These are phyloP conservation scores for Globisporangium okanoganense DNA, from an alignment of 352 stramenopile species.

Conservation along the genomic window DNA sequence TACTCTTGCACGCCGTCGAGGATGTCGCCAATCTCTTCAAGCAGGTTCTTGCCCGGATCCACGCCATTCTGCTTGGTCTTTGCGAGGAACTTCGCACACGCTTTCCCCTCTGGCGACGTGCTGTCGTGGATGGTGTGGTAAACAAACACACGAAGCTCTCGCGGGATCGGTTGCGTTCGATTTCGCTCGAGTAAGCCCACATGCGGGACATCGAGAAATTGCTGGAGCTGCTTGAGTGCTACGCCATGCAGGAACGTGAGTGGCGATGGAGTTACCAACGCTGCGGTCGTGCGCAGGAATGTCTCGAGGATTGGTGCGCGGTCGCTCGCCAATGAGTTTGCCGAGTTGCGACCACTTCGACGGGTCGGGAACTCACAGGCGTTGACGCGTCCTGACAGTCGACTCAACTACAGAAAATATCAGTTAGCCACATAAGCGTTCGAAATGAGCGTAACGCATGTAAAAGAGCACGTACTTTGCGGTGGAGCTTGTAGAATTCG, in stretches of 20 bases:
- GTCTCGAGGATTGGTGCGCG: conserved; percentile 69
- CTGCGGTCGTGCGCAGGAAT: conserved; percentile 68
- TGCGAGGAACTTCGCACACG: conserved; percentile 64
- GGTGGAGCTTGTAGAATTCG: conserved; percentile 79
- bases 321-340: conserved; percentile 55
- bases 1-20: conserved; percentile 83
- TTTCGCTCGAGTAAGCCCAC: conserved; percentile 69
- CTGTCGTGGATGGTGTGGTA: conserved; percentile 78
- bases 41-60: conserved; percentile 43
- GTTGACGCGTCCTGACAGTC: conserved; percentile 58
- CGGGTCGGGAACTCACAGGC: conserved; percentile 72
- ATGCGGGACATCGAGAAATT: conserved; percentile 77
- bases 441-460: not conserved
- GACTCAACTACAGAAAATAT: conserved; percentile 39
- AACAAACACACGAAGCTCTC: conserved; percentile 74
- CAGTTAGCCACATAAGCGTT: not conserved
- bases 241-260: conserved; percentile 70
- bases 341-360: conserved; percentile 48
- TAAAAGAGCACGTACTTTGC: conserved; percentile 77
- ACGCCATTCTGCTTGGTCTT: conserved; percentile 51
- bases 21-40: conserved; percentile 75
- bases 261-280: conserved; percentile 70
- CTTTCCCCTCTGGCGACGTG: conserved; percentile 76
- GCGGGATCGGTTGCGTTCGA: conserved; percentile 69
- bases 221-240: conserved; percentile 75